Evolutionary conservation across 2,329 filamentous ascomycete species (phyloP).

Genomic region (Samsoniella hepiali): DNA sequence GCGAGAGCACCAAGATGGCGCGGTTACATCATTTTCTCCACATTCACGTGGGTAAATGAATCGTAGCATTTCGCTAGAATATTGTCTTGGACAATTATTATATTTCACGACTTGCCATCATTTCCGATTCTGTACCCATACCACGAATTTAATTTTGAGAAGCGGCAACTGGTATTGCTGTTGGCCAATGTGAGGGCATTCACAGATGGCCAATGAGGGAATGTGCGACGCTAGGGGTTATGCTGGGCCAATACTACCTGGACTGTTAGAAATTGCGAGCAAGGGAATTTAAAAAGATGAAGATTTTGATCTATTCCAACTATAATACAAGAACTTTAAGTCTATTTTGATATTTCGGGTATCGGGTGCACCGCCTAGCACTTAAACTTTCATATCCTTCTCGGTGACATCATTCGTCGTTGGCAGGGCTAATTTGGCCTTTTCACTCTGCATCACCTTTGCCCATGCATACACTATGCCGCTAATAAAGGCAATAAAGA

Average conservation of each 20-base stretch:
- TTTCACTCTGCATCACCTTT: conserved; percentile 66
- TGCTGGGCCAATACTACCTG: too few species aligned
- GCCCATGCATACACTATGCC: conserved; percentile 76
- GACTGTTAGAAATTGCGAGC: too few species aligned
- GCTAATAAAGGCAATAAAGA: conserved; percentile 84
- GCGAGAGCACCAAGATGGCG: not conserved
- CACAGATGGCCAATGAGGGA: not conserved
- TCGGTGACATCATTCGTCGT: conserved; percentile 48
- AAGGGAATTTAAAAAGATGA: too few species aligned
- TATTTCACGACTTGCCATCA: too few species aligned
- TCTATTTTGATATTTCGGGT: not conserved
- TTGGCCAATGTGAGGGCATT: not conserved
- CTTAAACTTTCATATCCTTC: conserved; percentile 13
- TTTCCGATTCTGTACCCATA: not conserved
- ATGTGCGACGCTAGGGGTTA: too few species aligned
- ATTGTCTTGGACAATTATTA: not conserved
- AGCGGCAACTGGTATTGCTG: not conserved
- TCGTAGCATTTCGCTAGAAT: not conserved
- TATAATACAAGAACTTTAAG: not conserved
- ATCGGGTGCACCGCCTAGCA: not conserved
- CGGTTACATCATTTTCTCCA: conserved; percentile 15
- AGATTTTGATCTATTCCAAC: conserved; percentile 24
- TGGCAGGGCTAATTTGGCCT: conserved; percentile 62
- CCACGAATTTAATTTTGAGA: not conserved
- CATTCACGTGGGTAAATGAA: conserved; percentile 11